Base-by-base conservation (phyloP, 768 basidiomycete species). In the Rhodosporidiobolus odoratus region DNA sequence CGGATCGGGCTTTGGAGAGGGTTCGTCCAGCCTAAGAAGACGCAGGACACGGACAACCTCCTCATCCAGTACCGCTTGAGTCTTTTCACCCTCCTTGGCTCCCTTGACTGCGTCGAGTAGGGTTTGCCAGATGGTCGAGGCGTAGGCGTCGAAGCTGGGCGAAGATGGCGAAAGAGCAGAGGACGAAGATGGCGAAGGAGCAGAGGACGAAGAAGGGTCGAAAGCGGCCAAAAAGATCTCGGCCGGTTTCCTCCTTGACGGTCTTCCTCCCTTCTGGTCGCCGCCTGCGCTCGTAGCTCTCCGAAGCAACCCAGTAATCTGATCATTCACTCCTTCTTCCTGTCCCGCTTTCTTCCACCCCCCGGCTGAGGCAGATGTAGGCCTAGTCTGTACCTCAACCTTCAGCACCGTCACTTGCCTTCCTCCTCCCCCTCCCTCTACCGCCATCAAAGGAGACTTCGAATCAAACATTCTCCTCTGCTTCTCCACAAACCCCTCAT, bases 241-340 rank as follows among this genome's bases (percentile, higher is more conserved):
- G n/a, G 61, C 25, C 50, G 72, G 72, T 23, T 23, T 41, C 21
- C 58, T 38, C 23, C 68, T 5, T 12, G 35, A 41, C 57, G 57
- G 56, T 12, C 32, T 40, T 25, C 32, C 2, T 9, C 38, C 23
- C 3, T 16, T 7, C 19, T 3, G 16, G 34, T 23, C 30, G 4
- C 56, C 3, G 27, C 37, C 4, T 9, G 21, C 56, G 23, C 47
- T 40, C 34, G 13, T 37, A 17, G 17, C 0, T 23, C 65, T n/a
- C n/a, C n/a, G n/a, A n/a, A n/a, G n/a, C 13, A 65, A 38, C 12
- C 72, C 72, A 32, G 72, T 73, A n/a, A 21, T 6, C 47, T 73
- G 72, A 53, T 62, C 59, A n/a, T 73, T 73, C 19, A 61, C 57
- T 32, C 35, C 60, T 3, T 35, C 62, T 37, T 27, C 47, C 4